Evolutionary conservation across 2,329 filamentous ascomycete genomes (phyloP).

Genomic region (Penicillium sp.): DNA sequence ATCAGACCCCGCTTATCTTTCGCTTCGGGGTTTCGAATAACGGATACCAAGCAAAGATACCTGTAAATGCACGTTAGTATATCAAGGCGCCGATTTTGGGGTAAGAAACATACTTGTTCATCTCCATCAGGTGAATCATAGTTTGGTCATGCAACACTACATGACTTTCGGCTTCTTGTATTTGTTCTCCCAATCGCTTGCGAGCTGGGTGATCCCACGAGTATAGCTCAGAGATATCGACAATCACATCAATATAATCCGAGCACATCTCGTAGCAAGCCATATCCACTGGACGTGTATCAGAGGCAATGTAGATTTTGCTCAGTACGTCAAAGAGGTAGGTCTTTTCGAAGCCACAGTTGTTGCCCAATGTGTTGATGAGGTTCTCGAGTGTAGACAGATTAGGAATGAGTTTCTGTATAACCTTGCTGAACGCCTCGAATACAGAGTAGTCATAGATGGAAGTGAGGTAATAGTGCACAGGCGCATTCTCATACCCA

Average conservation of each 20-base stretch:
- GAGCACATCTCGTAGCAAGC: constrained; percentile 97
- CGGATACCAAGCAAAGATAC: constrained; percentile 64
- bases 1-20: constrained; percentile 65
- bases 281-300: constrained; percentile 90
- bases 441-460: constrained; percentile 99
- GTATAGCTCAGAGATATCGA: constrained; percentile 94
- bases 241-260: constrained; percentile 97
- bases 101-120: constrained; percentile 59
- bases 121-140: constrained; percentile 66
- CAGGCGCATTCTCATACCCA: constrained; percentile 88
- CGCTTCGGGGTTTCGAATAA: constrained; percentile 66
- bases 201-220: constrained; percentile 63
- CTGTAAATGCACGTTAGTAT: constrained; percentile 39
- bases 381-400: constrained; percentile 90
- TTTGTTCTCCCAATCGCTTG: constrained; percentile 45
- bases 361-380: constrained; percentile 89
- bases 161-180: constrained; percentile 61
- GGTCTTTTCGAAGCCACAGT: constrained; percentile 94
- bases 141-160: constrained; percentile 63
- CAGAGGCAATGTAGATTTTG: constrained; percentile 98
- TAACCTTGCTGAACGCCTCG: constrained; percentile 96
- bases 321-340: constrained; percentile 97
- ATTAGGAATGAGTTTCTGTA: constrained; percentile 94
- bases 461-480: constrained; percentile 93
- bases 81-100: background rate